Conservation (phyloP, 768 basidiomycete genomes). For the Gymnopilus dilepis region DNA sequence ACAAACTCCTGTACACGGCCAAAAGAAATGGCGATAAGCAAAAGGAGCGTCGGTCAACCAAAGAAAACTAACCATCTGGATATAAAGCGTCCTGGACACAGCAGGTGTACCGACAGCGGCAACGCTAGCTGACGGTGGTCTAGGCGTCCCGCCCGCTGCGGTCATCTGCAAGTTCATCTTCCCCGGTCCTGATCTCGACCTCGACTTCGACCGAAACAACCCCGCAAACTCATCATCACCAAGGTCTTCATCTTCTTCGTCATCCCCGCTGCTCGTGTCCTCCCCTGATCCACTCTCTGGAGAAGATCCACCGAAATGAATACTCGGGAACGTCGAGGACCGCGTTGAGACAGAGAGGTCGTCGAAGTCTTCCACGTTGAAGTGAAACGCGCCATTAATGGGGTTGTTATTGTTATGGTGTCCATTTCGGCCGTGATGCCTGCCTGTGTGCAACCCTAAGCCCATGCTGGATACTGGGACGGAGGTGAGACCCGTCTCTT, state of each 20-base stretch:
- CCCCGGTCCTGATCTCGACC: constrained; percentile 16
- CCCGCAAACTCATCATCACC: constrained; percentile 50
- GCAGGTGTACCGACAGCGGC: constrained; percentile 28
- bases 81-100: constrained; percentile 75
- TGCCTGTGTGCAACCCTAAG: background rate
- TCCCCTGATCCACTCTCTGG: constrained; percentile 37
- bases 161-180: constrained; percentile 24
- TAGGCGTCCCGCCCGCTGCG: background rate
- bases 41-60: too few relatives aligned
- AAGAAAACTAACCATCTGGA: constrained; percentile 81
- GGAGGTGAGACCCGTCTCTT: constrained; percentile 47
- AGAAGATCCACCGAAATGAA: constrained; percentile 71
- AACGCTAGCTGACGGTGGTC: constrained; percentile 20
- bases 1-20: constrained; percentile 72
- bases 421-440: background rate
- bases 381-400: constrained; percentile 60
- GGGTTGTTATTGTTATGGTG: constrained; percentile 26
- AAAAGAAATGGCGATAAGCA: too few relatives aligned
- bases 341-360: constrained; percentile 53
- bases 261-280: constrained; percentile 40
- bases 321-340: constrained; percentile 78
- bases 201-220: constrained; percentile 27
- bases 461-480: constrained; percentile 41
- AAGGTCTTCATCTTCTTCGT: constrained; percentile 51
- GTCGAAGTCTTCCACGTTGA: constrained; percentile 68